These are phyloP conservation scores for Cercospora beticola DNA, from an alignment of 2,329 filamentous ascomycete genomes.

Conservation along the genomic window DNA sequence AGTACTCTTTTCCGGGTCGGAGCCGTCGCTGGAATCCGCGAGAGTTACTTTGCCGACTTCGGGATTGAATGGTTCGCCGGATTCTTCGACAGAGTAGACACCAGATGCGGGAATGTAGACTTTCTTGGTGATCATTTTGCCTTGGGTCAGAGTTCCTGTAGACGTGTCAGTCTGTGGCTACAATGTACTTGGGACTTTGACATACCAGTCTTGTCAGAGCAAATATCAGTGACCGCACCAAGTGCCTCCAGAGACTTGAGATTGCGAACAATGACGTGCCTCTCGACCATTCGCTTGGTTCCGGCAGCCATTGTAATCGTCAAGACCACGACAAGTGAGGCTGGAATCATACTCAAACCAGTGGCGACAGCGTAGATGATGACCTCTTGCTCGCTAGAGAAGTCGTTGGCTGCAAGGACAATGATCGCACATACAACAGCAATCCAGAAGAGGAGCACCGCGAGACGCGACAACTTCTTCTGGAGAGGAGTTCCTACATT, in stretches of 20 bases:
- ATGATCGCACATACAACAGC: conserved; percentile 69
- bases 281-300: conserved; percentile 59
- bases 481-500: conserved; percentile 79
- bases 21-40: background rate
- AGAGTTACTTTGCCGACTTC: conserved; percentile 59
- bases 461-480: conserved; percentile 80
- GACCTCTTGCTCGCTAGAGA: conserved; percentile 55
- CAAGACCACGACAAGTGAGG: conserved; percentile 44
- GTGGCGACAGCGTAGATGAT: conserved; percentile 65
- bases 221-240: conserved; percentile 39
- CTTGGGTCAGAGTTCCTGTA: conserved; percentile 34
- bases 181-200: background rate
- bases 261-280: conserved; percentile 64
- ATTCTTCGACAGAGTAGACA: conserved; percentile 60
- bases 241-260: conserved; percentile 64
- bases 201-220: conserved; percentile 40
- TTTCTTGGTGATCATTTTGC: conserved; percentile 63
- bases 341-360: conserved; percentile 61
- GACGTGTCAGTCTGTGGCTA: conserved; percentile 39
- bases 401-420: conserved; percentile 62
- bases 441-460: conserved; percentile 73
- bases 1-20: conserved; percentile 15
- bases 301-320: conserved; percentile 52
- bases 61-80: conserved; percentile 59
- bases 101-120: conserved; percentile 61